A percentile compares a stretch with the other conserved stretches of the same genome.
phyloP scores from a whole-genome alignment of 2,329 filamentous ascomycete genomes.

The Aspergillus latus region DNA sequence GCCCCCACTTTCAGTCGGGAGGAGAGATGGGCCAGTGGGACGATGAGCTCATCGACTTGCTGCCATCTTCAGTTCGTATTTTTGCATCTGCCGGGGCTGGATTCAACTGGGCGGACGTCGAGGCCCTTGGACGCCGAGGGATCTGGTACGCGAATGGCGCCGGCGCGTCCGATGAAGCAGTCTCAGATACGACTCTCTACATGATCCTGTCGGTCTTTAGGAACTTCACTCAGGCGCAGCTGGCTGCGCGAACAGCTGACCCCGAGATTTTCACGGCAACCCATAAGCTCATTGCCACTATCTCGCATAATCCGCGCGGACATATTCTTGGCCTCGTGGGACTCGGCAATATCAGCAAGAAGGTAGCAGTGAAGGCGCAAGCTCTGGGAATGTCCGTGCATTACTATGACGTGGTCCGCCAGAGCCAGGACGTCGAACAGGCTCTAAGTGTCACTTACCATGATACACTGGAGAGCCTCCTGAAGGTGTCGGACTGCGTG shows the following conservation, averaged over 20 bases:
- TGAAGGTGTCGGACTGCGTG: constrained; percentile 4
- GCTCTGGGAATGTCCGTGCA: constrained; percentile 55
- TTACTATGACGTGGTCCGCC: constrained; percentile 53
- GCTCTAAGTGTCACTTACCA: constrained; percentile 22
- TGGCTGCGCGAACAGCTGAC: constrained; percentile 48
- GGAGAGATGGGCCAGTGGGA: constrained; percentile 68
- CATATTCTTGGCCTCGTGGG: constrained; percentile 56
- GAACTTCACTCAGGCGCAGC: constrained; percentile 50
- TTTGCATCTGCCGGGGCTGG: constrained; percentile 66
- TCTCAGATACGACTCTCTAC: constrained; percentile 45
- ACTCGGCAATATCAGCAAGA: constrained; percentile 49
- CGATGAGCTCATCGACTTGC: constrained; percentile 55
- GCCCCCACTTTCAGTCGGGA: constrained; percentile 64
- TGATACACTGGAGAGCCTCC: background rate
- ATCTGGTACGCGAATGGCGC: constrained; percentile 50
- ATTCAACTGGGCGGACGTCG: constrained; percentile 66
- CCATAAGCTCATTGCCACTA: constrained; percentile 47
- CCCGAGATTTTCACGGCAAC: constrained; percentile 42
- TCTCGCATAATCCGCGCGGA: constrained; percentile 52
- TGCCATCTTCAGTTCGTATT: constrained; percentile 59
- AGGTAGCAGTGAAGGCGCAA: constrained; percentile 49
- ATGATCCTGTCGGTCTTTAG: constrained; percentile 52
- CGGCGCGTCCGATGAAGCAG: constrained; percentile 45
- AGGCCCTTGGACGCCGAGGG: constrained; percentile 41
- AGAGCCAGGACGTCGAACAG: constrained; percentile 36